Base-by-base conservation (phyloP, 805 yeast genomes). In the Yarrowia hollandica region DNA sequence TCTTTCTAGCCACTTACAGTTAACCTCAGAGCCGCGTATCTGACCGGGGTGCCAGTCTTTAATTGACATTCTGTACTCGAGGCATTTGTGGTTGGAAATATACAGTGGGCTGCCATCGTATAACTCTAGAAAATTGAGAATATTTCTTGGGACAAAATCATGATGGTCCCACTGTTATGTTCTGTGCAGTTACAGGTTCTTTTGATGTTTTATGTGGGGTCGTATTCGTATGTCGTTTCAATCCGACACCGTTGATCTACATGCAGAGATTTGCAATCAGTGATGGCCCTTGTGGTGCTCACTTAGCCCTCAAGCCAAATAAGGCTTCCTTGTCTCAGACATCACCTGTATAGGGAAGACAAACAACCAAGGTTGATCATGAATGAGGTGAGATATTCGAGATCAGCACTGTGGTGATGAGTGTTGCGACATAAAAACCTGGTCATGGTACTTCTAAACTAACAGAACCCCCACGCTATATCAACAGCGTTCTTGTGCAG, bases 1-100 rank as follows among this genome's bases (percentile, higher is more conserved):
- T 15, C 21, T n/a, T 23, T 15, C 44, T n/a, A 26, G 16, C 14
- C n/a, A 12, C 44, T 15, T 39, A 39, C 30, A 11, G 44, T 39
- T 39, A 39, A 39, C 44, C 44, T 39, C 44, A 39, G 44, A 39
- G 44, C 44, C 44, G 44, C 44, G 44, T 23, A 23, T 39, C 15
- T 23, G 30, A 39, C 44, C 30, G n/a, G 44, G 44, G 44, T 23
- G 30, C 30, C 30, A 15, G 30, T 39, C 30, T 39, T 39, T 39
- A 39, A 39, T 39, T 39, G 42, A 5, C 18, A 38, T 8, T 21
- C 16, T 21, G 26, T 38, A 22, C 3, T 22, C 42, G 42, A 38
- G 26, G 42, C 26, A 38, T 22, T 21, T 38, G 28, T 9, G 18
- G 10, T n/a, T n/a, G 26, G 12, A 8, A 14, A n/a, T 12, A 10